These are phyloP conservation scores for Penicilliopsis zonata DNA, from an alignment of 495 filamentous ascomycete species.

Conservation along the genomic window DNA sequence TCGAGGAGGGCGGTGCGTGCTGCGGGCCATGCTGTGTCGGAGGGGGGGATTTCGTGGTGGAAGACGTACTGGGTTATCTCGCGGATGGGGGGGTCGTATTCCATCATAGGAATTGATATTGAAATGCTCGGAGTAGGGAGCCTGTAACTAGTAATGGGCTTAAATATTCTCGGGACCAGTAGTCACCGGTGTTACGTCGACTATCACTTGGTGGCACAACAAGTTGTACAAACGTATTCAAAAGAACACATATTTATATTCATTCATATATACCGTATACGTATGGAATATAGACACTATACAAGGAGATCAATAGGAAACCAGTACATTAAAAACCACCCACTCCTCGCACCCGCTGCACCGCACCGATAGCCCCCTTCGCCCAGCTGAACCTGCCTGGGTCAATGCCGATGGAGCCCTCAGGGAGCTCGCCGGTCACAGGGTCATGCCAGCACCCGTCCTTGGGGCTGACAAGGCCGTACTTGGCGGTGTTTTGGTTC, in stretches of 20 bases:
- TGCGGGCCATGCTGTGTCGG: constrained; percentile 8
- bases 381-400: constrained; percentile 49
- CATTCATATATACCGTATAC: too few relatives aligned
- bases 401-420: constrained; percentile 47
- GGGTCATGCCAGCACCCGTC: constrained; percentile 44
- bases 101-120: too few relatives aligned
- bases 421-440: constrained; percentile 37
- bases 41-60: constrained; percentile 9
- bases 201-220: too few relatives aligned
- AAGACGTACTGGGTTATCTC: constrained; percentile 22
- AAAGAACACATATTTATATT: too few relatives aligned
- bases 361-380: constrained; percentile 48
- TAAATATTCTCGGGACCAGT: too few relatives aligned
- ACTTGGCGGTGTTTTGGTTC: constrained; percentile 60
- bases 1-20: constrained; percentile 26
- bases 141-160: too few relatives aligned
- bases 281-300: neutral
- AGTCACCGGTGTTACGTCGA: too few relatives aligned
- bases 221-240: too few relatives aligned
- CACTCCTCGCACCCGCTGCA: constrained; percentile 47
- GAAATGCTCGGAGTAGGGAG: too few relatives aligned
- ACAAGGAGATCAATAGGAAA: constrained; percentile 2
- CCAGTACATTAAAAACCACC: constrained; percentile 36
- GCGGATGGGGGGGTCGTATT: constrained; percentile 17
- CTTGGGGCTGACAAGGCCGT: constrained; percentile 40